Base-by-base conservation (phyloP, 2,329 filamentous ascomycete genomes). In the Aspergillus caelatus region DNA sequence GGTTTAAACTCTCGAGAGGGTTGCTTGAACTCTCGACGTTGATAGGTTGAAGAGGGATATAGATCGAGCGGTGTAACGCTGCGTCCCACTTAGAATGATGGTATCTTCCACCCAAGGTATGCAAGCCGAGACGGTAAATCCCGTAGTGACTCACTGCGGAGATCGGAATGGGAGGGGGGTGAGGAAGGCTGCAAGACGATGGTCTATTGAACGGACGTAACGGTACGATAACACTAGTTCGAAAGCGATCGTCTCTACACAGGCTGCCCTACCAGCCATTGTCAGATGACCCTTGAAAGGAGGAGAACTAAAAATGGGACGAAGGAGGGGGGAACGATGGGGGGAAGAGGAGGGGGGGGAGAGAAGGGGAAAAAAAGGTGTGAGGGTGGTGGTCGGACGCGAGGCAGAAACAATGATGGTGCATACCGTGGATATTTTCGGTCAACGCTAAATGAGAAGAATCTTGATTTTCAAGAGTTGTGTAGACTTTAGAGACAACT, bases 241-340 rank as follows among this genome's bases (percentile, higher is more conserved):
- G 61, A 62, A 58, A 62, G 61, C 62, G 63, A 65, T 62, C 55
- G 61, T 43, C 58, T 63, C 60, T 64, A 59, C 34, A 66, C 63
- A 65, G 66, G 65, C 63, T 65, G 63, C 63, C 62, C 58, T 55
- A 67, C 68, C 65, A 68, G 61, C 63, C 30, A 65, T 60, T 50
- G 61, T 70, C 68, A 68, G 61, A 62, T 70, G 68, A 70, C 67
- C 48, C 56, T 52, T 10, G 34, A 36, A 57, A 39, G 46, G 53
- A 61, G 52, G 43, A 57, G 50, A 26, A 28, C 39, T 46, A 55
- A 56, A 56, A 50, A 28, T 28, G 56, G 56, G 41, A 52, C 50
- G 32, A 57, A 55, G 56, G 46, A 50, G 26, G 45, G 45, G 21
- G 45, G 21, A 8, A 8, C 3, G 45, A 28, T 7, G 45, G 45